phyloP scores from a whole-genome alignment of 768 basidiomycete genomes.

The Pleurotus platypus region DNA sequence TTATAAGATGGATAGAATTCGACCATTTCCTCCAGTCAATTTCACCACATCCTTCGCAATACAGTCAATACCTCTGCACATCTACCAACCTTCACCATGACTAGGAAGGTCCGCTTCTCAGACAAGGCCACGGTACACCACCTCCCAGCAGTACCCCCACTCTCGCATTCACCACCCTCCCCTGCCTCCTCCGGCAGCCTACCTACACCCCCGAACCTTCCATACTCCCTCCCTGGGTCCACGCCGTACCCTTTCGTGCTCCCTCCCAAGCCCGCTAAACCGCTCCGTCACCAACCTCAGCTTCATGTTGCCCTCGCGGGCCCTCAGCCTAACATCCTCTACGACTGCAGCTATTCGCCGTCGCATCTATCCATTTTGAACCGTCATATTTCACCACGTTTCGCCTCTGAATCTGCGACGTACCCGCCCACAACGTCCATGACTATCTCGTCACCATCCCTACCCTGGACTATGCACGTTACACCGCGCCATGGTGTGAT shows the following conservation, averaged over 20 bases:
- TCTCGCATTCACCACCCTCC: not conserved
- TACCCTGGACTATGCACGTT: slow-evolving; percentile 34
- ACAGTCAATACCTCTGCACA: not conserved
- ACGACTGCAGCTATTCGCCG: not conserved
- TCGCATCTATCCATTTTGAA: not conserved
- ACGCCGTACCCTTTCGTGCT: not conserved
- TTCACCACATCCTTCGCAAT: not conserved
- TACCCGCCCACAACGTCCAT: slow-evolving; percentile 28
- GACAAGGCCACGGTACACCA: not conserved
- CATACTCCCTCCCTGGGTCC: not conserved
- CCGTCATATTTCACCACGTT: not conserved
- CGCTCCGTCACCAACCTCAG: not conserved
- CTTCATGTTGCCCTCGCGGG: not conserved
- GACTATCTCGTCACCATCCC: slow-evolving; percentile 24
- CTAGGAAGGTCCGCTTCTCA: not conserved
- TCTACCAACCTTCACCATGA: not conserved
- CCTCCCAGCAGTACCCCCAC: not conserved
- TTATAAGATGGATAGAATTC: not conserved
- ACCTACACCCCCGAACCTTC: not conserved
- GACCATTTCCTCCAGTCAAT: not conserved
- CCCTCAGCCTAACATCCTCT: not conserved
- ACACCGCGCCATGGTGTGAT: slow-evolving; percentile 16
- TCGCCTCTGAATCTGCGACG: slow-evolving; percentile 28
- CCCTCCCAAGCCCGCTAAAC: not conserved
- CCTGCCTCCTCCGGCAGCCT: not conserved